These are phyloP conservation scores for Medicago arabica DNA, from an alignment of 306 rosid species.

Conservation along the genomic window DNA sequence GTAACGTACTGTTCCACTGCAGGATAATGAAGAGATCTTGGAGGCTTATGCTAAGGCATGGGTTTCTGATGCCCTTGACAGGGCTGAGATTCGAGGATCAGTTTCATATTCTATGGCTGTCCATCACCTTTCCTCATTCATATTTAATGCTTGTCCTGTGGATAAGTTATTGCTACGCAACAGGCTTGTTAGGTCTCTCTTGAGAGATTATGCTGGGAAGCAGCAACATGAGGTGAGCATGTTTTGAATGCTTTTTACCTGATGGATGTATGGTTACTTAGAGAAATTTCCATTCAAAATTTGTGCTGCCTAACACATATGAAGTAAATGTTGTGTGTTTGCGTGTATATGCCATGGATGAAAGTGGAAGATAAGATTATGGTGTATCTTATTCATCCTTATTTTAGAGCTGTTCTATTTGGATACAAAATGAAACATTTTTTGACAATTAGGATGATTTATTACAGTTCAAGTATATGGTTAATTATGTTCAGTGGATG, in stretches of 20 bases:
- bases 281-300: conserved; percentile 9
- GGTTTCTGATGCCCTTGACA: conserved; percentile 87
- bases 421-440: background rate
- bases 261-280: conserved; percentile 18
- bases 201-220: conserved; percentile 75
- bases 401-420: background rate
- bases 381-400: background rate
- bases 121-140: conserved; percentile 83
- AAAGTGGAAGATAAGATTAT: background rate
- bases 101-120: conserved; percentile 64
- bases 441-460: background rate
- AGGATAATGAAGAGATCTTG: conserved; percentile 76
- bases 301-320: conserved; percentile 15
- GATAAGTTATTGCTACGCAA: conserved; percentile 68
- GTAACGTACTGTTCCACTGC: conserved; percentile 40
- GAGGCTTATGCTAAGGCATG: conserved; percentile 86
- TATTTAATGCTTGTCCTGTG: conserved; percentile 51
- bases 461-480: no score
- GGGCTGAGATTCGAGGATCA: conserved; percentile 80
- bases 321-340: conserved; percentile 17
- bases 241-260: conserved; percentile 25
- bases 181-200: conserved; percentile 73
- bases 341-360: background rate
- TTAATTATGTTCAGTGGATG: background rate
- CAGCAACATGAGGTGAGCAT: conserved; percentile 73